Evolutionary conservation across 2,329 filamentous ascomycete species (phyloP), one percentile per base, ranked within the genome.

Genomic region (Fusarium dimerum): DNA sequence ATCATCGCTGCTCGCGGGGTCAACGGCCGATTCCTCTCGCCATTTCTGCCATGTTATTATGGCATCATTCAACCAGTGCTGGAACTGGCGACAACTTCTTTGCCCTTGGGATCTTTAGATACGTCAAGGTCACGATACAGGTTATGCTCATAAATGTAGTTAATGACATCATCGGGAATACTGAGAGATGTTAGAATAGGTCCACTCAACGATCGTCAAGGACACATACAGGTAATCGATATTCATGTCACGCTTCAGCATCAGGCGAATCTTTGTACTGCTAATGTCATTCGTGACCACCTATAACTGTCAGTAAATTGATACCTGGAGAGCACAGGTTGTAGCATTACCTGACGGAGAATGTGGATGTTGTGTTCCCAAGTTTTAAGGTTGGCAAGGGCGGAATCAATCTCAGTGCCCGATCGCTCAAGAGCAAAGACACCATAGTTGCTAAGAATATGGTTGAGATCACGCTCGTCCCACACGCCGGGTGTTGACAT

Each of bases 331-430:
- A n/a, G 17, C 32, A 8, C 36, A 20, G 13, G 20, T 26, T n/a
- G 8, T 12, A 34, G 18, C 48, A 55, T 48, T 56, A 69, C 69
- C 63, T 72, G 70, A 51, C 90, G 88, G 57, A 96, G 93, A 48
- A 96, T 88, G 66, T 90, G 87, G 55, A 96, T 86, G 62, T 96
- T 94, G 63, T 92, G 84, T 65, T 90, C 87, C 83, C 88, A 97
- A 54, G 85, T 83, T 68, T 91, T 87, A 43, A 96, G 77, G 42
- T 84, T 87, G n/a, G 88, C 86, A 43, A 96, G 79, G 2, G 92
- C 92, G 67, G 95, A 89, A 57, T 96, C 89, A 45, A 95, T 88
- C 66, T 96, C 90, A 18, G 91, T 96, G 41, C 92, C 92, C 40
- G 86, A 87, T 54, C 93, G 85, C 78, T 97, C 89, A n/a, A 95